A percentile compares a stretch with the other conserved stretches of the same genome.
Conservation (phyloP, 2,329 filamentous ascomycete genomes). For the Aspergillus tanneri region DNA sequence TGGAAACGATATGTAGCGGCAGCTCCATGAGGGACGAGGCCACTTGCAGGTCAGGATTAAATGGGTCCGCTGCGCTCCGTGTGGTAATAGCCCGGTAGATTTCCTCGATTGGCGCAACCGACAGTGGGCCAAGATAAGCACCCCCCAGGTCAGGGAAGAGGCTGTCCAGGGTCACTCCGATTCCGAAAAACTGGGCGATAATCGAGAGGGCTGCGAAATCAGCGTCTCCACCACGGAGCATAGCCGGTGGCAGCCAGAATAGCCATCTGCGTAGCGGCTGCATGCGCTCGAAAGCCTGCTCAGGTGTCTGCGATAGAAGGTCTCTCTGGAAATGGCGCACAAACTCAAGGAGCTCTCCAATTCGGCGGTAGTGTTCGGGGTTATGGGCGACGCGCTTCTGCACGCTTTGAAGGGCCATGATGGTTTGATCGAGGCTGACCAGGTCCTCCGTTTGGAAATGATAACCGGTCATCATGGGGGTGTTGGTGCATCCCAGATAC, state of each 20-base stretch:
- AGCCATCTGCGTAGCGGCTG: constrained; percentile 88
- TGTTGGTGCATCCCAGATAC: constrained; percentile 36
- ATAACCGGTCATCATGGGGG: constrained; percentile 34
- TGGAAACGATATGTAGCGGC: constrained; percentile 66
- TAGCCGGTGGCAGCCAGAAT: constrained; percentile 88
- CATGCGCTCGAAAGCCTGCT: constrained; percentile 85
- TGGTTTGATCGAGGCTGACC: constrained; percentile 64
- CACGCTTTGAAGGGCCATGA: constrained; percentile 58
- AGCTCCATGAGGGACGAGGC: constrained; percentile 69
- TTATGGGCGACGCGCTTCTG: constrained; percentile 67
- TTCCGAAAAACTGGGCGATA: constrained; percentile 87
- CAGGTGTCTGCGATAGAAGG: constrained; percentile 66
- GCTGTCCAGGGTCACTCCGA: constrained; percentile 82
- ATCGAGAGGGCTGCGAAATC: constrained; percentile 78
- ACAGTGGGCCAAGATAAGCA: constrained; percentile 80
- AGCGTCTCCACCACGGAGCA: constrained; percentile 72
- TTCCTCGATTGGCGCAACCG: constrained; percentile 78
- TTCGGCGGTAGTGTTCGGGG: constrained; percentile 66
- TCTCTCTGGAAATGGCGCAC: constrained; percentile 71
- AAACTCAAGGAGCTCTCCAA: constrained; percentile 70
- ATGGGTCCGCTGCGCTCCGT: constrained; percentile 61
- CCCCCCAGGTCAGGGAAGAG: constrained; percentile 89
- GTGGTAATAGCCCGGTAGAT: constrained; percentile 74
- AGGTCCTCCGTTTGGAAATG: constrained; percentile 63
- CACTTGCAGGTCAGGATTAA: constrained; percentile 59